A percentile compares a stretch with the other conserved stretches of the same genome.
Conservation (phyloP, 2,329 filamentous ascomycete genomes). For the Aureobasidium lini region DNA sequence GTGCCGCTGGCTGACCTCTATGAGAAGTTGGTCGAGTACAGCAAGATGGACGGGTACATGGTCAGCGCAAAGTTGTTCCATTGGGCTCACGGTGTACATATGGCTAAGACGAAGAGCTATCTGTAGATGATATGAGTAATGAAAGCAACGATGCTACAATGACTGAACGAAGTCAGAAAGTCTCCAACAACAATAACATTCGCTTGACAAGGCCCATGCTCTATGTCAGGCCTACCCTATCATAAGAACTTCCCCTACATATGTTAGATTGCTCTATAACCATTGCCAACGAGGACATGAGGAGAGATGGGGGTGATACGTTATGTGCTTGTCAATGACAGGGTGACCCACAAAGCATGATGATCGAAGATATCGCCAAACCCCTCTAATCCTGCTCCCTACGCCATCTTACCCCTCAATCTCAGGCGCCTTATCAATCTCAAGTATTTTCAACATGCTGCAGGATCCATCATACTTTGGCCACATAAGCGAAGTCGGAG, state of each 20-base stretch:
- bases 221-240: too few species aligned
- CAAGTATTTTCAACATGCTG: not conserved
- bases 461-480: not conserved
- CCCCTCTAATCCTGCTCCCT: conserved; percentile 9
- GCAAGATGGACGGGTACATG: conserved; percentile 42
- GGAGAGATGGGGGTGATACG: too few species aligned
- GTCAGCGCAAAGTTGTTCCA: conserved; percentile 55
- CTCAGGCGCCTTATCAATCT: not conserved
- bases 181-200: too few species aligned
- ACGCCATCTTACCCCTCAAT: not conserved
- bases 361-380: not conserved
- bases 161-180: too few species aligned
- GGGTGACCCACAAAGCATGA: too few species aligned
- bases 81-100: conserved; percentile 52
- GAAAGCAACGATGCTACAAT: too few species aligned
- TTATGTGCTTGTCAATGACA: too few species aligned
- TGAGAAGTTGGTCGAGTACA: conserved; percentile 42
- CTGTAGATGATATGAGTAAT: not conserved
- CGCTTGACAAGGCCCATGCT: too few species aligned
- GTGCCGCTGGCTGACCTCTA: conserved; percentile 51
- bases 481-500: not conserved
- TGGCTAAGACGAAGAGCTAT: conserved; percentile 10
- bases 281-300: too few species aligned
- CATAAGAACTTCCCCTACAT: too few species aligned
- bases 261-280: too few species aligned